These are phyloP conservation scores for Eutypa lata DNA, from an alignment of 2,329 filamentous ascomycete genomes.

Conservation along the genomic window DNA sequence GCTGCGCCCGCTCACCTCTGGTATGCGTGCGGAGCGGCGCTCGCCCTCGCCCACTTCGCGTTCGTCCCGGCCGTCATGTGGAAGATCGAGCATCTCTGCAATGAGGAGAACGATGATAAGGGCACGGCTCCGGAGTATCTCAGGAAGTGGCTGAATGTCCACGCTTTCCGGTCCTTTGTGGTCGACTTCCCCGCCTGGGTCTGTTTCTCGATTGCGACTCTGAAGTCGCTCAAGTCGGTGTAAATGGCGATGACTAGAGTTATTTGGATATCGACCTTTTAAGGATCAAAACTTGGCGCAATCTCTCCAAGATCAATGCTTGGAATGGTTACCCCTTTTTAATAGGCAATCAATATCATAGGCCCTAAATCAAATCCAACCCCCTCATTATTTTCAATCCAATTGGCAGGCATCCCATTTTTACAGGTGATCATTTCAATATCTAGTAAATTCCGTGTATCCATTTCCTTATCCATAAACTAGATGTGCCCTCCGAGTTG, in stretches of 20 bases:
- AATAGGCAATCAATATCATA: too few relatives aligned
- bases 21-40: constrained; percentile 27
- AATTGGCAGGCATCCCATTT: too few relatives aligned
- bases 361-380: too few relatives aligned
- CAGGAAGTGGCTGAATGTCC: constrained; percentile 26
- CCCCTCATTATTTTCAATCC: too few relatives aligned
- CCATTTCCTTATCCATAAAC: too few relatives aligned
- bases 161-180: constrained; percentile 22
- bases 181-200: constrained; percentile 30
- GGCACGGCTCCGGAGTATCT: constrained; percentile 19
- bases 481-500: too few relatives aligned
- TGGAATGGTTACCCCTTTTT: background rate
- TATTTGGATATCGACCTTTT: background rate
- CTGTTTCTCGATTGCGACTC: constrained; percentile 25
- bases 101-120: constrained; percentile 19
- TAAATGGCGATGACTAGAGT: constrained; percentile 1
- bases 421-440: too few relatives aligned
- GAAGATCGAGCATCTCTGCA: constrained; percentile 22
- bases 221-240: constrained; percentile 20
- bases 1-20: constrained; percentile 18
- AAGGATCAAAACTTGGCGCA: background rate
- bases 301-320: too few relatives aligned
- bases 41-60: constrained; percentile 22
- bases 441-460: too few relatives aligned
- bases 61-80: constrained; percentile 29